phyloP scores from a whole-genome alignment of 257 asterid genomes.

The Plantago elongata region DNA sequence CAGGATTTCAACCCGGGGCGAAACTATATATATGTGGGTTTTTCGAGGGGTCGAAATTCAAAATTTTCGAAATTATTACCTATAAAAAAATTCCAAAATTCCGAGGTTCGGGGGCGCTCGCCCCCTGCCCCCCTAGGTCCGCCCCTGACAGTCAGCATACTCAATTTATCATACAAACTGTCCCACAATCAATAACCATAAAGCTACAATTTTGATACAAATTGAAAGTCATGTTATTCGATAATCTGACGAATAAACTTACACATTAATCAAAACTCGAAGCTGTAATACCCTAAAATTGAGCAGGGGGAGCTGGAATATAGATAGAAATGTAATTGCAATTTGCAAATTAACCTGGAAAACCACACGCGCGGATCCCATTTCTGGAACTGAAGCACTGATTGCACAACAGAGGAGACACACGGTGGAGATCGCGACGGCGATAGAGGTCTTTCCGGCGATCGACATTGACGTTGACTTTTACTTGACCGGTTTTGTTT shows the following conservation, averaged over 20 bases:
- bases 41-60: too few species aligned
- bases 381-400: slow-evolving; percentile 41
- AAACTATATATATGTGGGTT: too few species aligned
- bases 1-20: too few species aligned
- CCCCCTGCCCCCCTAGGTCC: too few species aligned
- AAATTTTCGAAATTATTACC: too few species aligned
- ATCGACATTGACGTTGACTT: slow-evolving; percentile 40
- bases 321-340: too few species aligned
- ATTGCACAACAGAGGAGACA: slow-evolving; percentile 28
- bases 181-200: too few species aligned
- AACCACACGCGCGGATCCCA: slow-evolving; percentile 62
- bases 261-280: neutral
- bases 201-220: neutral
- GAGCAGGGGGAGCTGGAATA: neutral
- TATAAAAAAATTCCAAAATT: too few species aligned
- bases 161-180: too few species aligned
- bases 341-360: slow-evolving; percentile 39
- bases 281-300: neutral
- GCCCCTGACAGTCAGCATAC: too few species aligned
- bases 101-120: too few species aligned
- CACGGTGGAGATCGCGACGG: slow-evolving; percentile 22
- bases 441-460: slow-evolving; percentile 24
- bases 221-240: neutral
- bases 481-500: slow-evolving; percentile 15
- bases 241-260: neutral